Conservation (phyloP, 768 basidiomycete genomes). For the Thelephora ganbajun region DNA sequence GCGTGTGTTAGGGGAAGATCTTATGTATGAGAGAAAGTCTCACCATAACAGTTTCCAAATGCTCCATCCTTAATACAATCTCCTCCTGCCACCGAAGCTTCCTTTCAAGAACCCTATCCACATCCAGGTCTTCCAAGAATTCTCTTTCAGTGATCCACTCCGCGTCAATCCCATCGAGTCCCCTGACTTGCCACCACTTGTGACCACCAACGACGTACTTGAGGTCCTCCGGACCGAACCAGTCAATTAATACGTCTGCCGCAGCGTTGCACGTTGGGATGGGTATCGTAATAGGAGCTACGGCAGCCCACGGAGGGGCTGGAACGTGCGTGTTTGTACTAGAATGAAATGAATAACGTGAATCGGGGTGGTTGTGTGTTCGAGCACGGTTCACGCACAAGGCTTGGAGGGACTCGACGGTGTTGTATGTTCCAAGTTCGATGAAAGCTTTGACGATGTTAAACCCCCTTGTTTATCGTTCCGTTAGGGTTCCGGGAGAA, state of each 20-base stretch:
- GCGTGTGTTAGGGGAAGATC: slow-evolving; percentile 6
- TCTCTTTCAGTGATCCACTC: slow-evolving; percentile 47
- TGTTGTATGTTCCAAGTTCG: slow-evolving; percentile 47
- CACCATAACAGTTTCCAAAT: slow-evolving; percentile 44
- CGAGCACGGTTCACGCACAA: slow-evolving; percentile 27
- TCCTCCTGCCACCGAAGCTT: slow-evolving; percentile 19
- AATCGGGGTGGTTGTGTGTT: background rate
- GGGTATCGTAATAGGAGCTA: slow-evolving; percentile 44
- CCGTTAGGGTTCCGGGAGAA: background rate
- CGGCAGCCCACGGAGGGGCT: slow-evolving; percentile 50
- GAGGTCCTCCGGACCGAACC: slow-evolving; percentile 60
- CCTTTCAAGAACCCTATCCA: slow-evolving; percentile 22
- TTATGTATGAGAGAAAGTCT: slow-evolving; percentile 3
- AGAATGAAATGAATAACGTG: background rate
- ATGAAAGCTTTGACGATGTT: slow-evolving; percentile 64
- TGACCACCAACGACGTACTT: slow-evolving; percentile 59
- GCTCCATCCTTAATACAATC: slow-evolving; percentile 34
- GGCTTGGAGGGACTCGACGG: slow-evolving; percentile 56
- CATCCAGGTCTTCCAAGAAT: slow-evolving; percentile 18
- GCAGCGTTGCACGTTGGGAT: slow-evolving; percentile 41
- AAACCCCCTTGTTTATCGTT: slow-evolving; percentile 33
- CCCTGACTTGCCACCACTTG: slow-evolving; percentile 76
- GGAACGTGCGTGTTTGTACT: slow-evolving; percentile 62
- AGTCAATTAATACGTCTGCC: slow-evolving; percentile 54
- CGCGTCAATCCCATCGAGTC: slow-evolving; percentile 51